These are phyloP conservation scores for Fusarium torulosum DNA, from an alignment of 2,329 filamentous ascomycete genomes.

Conservation along the genomic window DNA sequence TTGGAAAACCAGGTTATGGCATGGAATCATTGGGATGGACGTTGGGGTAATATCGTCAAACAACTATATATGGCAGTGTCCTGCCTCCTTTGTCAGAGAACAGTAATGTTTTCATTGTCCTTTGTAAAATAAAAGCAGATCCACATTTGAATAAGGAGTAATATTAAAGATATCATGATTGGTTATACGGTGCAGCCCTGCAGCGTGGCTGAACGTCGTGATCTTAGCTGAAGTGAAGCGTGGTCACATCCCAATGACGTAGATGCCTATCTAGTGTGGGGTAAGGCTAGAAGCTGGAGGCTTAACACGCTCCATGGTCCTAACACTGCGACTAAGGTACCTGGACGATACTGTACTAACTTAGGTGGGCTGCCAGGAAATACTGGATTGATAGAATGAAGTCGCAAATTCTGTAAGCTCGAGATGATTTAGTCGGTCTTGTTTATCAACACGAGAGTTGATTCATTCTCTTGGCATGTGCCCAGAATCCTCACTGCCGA, in stretches of 20 bases:
- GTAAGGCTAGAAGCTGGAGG: neutral
- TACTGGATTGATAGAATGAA: too few relatives aligned
- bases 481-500: neutral
- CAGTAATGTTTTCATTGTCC: neutral
- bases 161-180: too few relatives aligned
- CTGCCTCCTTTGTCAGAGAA: constrained; percentile 9
- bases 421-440: neutral
- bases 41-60: constrained; percentile 21
- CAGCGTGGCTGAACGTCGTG: neutral
- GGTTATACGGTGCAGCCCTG: neutral
- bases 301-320: neutral
- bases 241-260: constrained; percentile 38
- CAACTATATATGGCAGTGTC: constrained; percentile 16
- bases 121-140: neutral
- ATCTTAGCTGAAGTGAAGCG: constrained; percentile 3
- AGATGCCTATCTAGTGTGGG: constrained; percentile 27
- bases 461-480: neutral
- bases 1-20: constrained; percentile 31
- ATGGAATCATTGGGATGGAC: constrained; percentile 26
- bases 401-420: neutral
- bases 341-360: neutral
- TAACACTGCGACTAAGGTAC: neutral
- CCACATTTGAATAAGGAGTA: too few relatives aligned
- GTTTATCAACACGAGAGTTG: neutral
- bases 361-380: too few relatives aligned